A percentile compares a stretch with the other conserved stretches of the same genome.
phyloP scores from a whole-genome alignment of 2,329 filamentous ascomycete genomes.

The Fonsecaea monophora region DNA sequence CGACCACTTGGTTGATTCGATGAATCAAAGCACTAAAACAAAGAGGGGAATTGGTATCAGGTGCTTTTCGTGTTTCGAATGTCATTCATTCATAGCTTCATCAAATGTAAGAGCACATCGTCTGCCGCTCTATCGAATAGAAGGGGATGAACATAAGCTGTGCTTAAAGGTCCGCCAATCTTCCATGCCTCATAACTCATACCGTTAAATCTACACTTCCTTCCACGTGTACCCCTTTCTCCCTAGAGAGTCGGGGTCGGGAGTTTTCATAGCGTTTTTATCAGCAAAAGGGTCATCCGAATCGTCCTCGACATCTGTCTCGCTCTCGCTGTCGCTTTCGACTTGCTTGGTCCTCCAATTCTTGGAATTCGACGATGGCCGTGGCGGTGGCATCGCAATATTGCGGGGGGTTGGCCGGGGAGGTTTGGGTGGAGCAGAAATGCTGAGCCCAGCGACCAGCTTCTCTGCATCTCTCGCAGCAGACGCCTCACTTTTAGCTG shows the following conservation, averaged over 20 bases:
- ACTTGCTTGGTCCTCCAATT: slow-evolving; percentile 45
- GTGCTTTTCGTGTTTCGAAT: slow-evolving; percentile 1
- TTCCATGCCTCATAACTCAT: slow-evolving; percentile 16
- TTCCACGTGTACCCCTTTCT: slow-evolving; percentile 37
- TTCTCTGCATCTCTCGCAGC: slow-evolving; percentile 45
- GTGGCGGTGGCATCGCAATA: slow-evolving; percentile 32
- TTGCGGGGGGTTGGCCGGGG: slow-evolving; percentile 45
- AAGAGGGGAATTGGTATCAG: not conserved
- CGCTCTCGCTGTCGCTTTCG: slow-evolving; percentile 63
- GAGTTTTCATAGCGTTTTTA: slow-evolving; percentile 71
- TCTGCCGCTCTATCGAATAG: slow-evolving; percentile 14
- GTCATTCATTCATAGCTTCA: slow-evolving; percentile 30
- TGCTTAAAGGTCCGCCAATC: slow-evolving; percentile 7
- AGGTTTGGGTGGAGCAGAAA: slow-evolving; percentile 57
- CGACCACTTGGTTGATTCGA: not conserved
- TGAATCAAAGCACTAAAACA: not conserved
- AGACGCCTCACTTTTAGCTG: slow-evolving; percentile 36
- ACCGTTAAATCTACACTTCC: slow-evolving; percentile 21
- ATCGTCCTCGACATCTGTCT: slow-evolving; percentile 69
- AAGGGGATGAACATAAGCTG: slow-evolving; percentile 5
- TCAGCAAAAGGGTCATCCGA: slow-evolving; percentile 88
- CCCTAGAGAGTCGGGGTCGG: slow-evolving; percentile 41
- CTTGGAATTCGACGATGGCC: slow-evolving; percentile 35
- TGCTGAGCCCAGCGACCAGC: slow-evolving; percentile 54
- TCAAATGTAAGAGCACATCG: slow-evolving; percentile 10